phyloP scores from a whole-genome alignment of 2,329 filamentous ascomycete species.

The Aspergillus sclerotialis region DNA sequence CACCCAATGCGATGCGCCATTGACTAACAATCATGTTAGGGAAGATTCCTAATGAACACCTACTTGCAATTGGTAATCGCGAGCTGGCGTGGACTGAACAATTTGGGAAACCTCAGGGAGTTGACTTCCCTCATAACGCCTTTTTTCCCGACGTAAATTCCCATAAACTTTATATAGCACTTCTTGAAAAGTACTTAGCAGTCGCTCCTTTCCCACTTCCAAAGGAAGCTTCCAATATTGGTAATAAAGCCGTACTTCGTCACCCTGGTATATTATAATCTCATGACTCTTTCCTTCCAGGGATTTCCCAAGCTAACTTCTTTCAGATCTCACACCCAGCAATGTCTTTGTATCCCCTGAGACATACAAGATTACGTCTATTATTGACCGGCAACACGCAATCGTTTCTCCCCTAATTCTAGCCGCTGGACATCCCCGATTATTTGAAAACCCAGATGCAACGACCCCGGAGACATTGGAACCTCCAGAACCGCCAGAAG shows the following conservation, averaged over 20 bases:
- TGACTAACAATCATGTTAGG: conserved; percentile 1
- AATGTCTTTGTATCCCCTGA: conserved; percentile 14
- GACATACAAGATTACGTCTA: conserved; percentile 11
- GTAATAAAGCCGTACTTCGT: conserved; percentile 5
- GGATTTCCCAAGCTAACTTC: background rate
- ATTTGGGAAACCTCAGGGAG: conserved; percentile 2
- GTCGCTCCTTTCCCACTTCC: conserved; percentile 7
- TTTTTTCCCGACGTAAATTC: conserved; percentile 1
- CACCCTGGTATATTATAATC: conserved; percentile 6
- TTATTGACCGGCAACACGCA: conserved; percentile 22
- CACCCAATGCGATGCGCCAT: too few species aligned
- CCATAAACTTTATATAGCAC: conserved; percentile 1
- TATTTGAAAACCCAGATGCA: conserved; percentile 19
- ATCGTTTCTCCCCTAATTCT: conserved; percentile 11
- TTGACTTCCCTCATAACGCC: conserved; percentile 7
- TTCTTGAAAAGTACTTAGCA: conserved; percentile 5
- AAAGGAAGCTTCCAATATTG: background rate
- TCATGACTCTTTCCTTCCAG: background rate
- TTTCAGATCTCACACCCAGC: conserved; percentile 14
- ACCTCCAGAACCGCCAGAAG: conserved; percentile 10
- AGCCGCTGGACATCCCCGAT: conserved; percentile 11
- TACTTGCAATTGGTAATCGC: conserved; percentile 2
- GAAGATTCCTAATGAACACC: conserved; percentile 5
- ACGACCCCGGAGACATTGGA: conserved; percentile 7
- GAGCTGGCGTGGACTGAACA: conserved; percentile 7